Evolutionary conservation across 2,329 filamentous ascomycete genomes (phyloP), one percentile per base, ranked within the genome.

Genomic region (Cercospora janseana): DNA sequence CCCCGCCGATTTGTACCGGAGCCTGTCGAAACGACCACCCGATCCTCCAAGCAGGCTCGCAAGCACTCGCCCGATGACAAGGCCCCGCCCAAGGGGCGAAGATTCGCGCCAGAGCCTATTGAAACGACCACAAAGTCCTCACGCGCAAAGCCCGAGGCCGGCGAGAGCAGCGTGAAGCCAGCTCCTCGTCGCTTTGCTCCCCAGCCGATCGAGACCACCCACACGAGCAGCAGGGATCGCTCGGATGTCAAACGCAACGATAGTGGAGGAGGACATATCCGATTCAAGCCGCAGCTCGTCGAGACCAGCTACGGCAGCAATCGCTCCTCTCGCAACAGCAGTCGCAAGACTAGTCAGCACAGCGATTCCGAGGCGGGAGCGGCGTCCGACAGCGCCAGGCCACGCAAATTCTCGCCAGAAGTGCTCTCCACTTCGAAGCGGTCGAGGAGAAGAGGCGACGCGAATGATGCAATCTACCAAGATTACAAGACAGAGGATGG

Each of bases 401-500:
- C 57, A 3, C 72, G 76, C 32, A 78, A 70, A 52, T 95, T 94
- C 67, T 79, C 84, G 23, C 89, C 89, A 9, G 85, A 92, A 62
- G 75, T 95, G 48, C 84, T 95, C 55, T 88, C 92, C 69, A 91
- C 87, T 2, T 86, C 86, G 3, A 81, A 83, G 60, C 79, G 89
- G 46, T 82, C 83, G 26, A 81, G 86, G 56, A 82, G 82, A 62
- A 79, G 79, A 12, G 82, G 82, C 15, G 85, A 89, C 60, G 69
- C 76, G 1, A 77, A 76, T 4, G 82, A 83, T 15, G 80, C 83
- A 23, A 80, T 83, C 16, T 76, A 75, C 46, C 81, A 79, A 8
- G 78, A 79, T 51, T 83, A 87, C 70, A 87, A 85, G 71, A 89
- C 86, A 27, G 85, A 89, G 41, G 57, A 61, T 23, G 63, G 63